Conservation (phyloP, 768 basidiomycete species). For the Kwoniella dejecticola region DNA sequence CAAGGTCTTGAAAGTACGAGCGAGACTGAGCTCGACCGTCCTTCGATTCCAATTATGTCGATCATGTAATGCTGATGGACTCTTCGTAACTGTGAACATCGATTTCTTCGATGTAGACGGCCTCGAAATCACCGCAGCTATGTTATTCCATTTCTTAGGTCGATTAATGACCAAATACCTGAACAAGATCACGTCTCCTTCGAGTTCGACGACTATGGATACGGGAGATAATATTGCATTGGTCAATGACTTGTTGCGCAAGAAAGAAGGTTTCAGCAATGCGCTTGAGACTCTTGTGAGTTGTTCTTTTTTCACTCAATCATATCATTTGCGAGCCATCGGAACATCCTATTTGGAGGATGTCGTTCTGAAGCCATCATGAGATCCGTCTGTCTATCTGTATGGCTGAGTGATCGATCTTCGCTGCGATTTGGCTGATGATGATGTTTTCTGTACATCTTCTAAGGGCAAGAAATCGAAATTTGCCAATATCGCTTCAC, state of each 20-base stretch:
- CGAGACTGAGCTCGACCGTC: too few species aligned
- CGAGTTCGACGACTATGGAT: not conserved
- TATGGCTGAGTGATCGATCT: too few species aligned
- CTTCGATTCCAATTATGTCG: too few species aligned
- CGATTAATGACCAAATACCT: constrained; percentile 8
- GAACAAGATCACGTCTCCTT: not conserved
- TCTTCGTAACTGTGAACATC: too few species aligned
- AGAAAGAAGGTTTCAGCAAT: not conserved
- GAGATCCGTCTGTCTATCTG: too few species aligned
- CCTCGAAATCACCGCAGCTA: not conserved
- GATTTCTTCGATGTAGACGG: constrained; percentile 1
- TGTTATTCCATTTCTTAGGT: not conserved
- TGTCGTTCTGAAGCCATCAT: too few species aligned
- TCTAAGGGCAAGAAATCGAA: constrained; percentile 9
- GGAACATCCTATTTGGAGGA: not conserved
- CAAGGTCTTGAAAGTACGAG: too few species aligned
- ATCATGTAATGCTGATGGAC: too few species aligned
- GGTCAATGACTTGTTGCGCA: not conserved
- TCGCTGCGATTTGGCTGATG: too few species aligned
- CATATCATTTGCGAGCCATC: not conserved
- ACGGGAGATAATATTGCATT: not conserved
- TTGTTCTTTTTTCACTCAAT: not conserved
- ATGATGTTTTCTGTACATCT: too few species aligned
- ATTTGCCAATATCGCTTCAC: constrained; percentile 6
- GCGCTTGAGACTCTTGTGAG: constrained; percentile 9